These are phyloP conservation scores for Bidens hawaiensis DNA, from an alignment of 140 eudicot species.

Conservation along the genomic window DNA sequence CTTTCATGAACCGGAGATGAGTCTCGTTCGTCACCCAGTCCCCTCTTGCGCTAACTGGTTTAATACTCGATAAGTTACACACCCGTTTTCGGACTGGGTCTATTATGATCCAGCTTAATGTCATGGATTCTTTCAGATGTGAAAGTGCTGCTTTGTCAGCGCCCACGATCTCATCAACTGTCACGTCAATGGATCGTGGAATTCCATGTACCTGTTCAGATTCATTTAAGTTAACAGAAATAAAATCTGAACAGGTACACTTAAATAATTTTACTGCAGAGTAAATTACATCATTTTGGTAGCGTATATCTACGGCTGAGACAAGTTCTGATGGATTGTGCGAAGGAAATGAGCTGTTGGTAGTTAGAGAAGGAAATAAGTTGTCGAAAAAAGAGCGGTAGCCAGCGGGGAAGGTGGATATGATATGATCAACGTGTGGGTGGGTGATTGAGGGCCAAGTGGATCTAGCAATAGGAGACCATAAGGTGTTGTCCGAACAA, in stretches of 20 bases:
- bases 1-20: slow-evolving; percentile 27
- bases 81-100: slow-evolving; percentile 52
- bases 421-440: slow-evolving; percentile 29
- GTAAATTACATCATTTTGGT: slow-evolving; percentile 26
- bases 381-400: slow-evolving; percentile 49
- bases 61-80: slow-evolving; percentile 38
- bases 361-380: slow-evolving; percentile 26
- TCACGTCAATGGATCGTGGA: background rate
- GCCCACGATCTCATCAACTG: slow-evolving; percentile 3
- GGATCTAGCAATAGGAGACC: slow-evolving; percentile 22
- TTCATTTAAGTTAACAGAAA: background rate
- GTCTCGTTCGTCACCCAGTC: slow-evolving; percentile 48
- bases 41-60: slow-evolving; percentile 34
- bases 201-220: background rate
- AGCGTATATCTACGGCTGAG: slow-evolving; percentile 60
- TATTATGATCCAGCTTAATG: slow-evolving; percentile 61
- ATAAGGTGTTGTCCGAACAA: slow-evolving; percentile 29
- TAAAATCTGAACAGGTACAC: slow-evolving; percentile 23
- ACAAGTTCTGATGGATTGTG: slow-evolving; percentile 24
- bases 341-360: background rate
- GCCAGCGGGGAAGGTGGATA: slow-evolving; percentile 50
- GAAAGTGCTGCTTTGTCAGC: background rate
- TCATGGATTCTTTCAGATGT: slow-evolving; percentile 9
- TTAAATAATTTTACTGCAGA: slow-evolving; percentile 30
- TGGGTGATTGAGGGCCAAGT: slow-evolving; percentile 54